These are phyloP conservation scores for Ophiocordyceps camponoti-rufipedis DNA, from an alignment of 2,329 filamentous ascomycete species.

Conservation along the genomic window DNA sequence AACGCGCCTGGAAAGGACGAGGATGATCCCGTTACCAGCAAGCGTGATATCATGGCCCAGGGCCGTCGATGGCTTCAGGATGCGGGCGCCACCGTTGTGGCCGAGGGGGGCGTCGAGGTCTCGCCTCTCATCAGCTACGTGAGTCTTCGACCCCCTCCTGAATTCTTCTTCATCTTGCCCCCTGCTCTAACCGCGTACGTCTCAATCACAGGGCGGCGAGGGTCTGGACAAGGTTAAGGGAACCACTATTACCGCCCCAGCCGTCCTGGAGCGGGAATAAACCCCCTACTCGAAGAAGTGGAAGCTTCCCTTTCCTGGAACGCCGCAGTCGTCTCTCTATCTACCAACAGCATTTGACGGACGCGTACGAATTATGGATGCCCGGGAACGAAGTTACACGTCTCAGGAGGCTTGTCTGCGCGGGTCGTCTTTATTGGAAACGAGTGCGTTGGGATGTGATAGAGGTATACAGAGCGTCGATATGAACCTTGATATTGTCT, in stretches of 20 bases:
- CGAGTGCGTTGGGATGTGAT: too few species aligned
- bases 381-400: too few species aligned
- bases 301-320: too few species aligned
- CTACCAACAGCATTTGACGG: too few species aligned
- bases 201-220: constrained; percentile 35
- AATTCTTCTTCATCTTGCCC: not conserved
- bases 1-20: constrained; percentile 71
- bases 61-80: constrained; percentile 71
- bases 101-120: constrained; percentile 62
- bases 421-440: too few species aligned
- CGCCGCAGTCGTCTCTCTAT: too few species aligned
- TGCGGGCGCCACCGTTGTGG: constrained; percentile 58
- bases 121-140: constrained; percentile 92
- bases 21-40: constrained; percentile 89
- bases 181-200: not conserved
- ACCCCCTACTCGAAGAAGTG: not conserved
- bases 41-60: constrained; percentile 74
- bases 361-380: too few species aligned
- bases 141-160: constrained; percentile 25
- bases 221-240: constrained; percentile 38
- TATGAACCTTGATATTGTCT: too few species aligned
- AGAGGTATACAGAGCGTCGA: too few species aligned
- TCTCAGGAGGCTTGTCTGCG: too few species aligned
- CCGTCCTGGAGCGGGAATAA: constrained; percentile 28
- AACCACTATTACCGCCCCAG: constrained; percentile 32